Evolutionary conservation across 2,329 filamentous ascomycete species (phyloP), one percentile per base, ranked within the genome.

Genomic region (Grosmannia serpens): DNA sequence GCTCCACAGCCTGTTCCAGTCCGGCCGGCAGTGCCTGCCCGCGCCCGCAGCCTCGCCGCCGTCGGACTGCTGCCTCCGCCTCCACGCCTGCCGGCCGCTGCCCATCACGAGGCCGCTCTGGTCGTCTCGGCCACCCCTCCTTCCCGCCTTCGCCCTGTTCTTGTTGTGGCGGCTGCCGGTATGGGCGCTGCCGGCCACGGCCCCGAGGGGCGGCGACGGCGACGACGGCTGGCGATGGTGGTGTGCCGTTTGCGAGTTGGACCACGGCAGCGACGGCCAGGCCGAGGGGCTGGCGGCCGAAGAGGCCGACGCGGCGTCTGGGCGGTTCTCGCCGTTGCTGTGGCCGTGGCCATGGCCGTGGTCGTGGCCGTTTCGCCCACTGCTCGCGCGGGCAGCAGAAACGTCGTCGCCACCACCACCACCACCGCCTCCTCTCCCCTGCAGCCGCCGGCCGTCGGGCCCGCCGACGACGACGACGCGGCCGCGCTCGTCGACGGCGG

Each of bases 1-100:
- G 67, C 85, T 91, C 94, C 94, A 99, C 22, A 95, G 79, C 60
- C 78, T 80, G 67, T 80, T 85, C 92, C 94, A 97, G 67, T 90
- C 81, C 63, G 80, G 65, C 59, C 49, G 54, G 10, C 50, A 26
- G 2, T 15, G 41, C 5, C 31, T 22, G 27, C 35, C 38, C 3
- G 61, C 61, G 24, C 61, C 62, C 17, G 53, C 44, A 0, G 22
- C 27, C 9, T 20, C 11, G 26, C 27, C 13, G 2, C 41, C 22
- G 29, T 44, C 56, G 17, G 53, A 9, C 55, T 46, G 53, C 2
- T 38, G 52, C 15, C n/a, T n/a, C n/a, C 17, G 3, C n/a, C 53
- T 49, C 52, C 62, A 38, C 8, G 31, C 35, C 11, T 58, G 62
- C 2, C 53, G 55, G 1, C 61, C 53, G n/a, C 55, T 27, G 33